Evolutionary conservation across 129 eudicot genomes (phyloP), one percentile per base, ranked within the genome.

Genomic region (Tanacetum coccineum): DNA sequence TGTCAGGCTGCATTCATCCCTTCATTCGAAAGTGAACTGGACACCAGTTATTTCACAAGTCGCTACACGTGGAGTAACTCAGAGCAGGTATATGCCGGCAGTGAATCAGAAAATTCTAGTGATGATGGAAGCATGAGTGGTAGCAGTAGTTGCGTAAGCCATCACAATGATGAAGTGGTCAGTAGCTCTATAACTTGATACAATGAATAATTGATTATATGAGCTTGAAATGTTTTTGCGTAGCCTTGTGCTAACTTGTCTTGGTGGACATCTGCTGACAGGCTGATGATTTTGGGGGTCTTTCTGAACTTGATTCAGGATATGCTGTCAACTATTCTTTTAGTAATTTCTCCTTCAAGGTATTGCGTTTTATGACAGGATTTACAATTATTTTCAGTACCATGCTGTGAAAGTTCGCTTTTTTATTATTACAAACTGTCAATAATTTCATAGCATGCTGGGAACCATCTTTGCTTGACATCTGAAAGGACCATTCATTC

Each of bases 331-430:
- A 93, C 80, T 88, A 93, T 68, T 86, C 98, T 62, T 93, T 93
- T 67, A 93, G 96, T 76, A 93, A 93, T 79, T 93, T 93, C 79
- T 93, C 98, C 8, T 93, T 93, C 62, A 93, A 93, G 99, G 99
- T 50, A 70, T 58, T 57, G 40, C 13, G 12, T 22, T 32, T 4
- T 56, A 26, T 21, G 20, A 10, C 13, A 5, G n/a, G 14, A 13
- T 13, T 20, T 2, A 9, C 13, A 45, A 10, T 66, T 22, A n/a
- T 50, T 13, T 32, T 10, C 14, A 2, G 10, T 13, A 65, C 47
- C 28, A 46, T n/a, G 13, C 42, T 36, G 42, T 36, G 42, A 36
- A 36, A 36, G 42, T 36, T 36, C 42, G 10, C 10, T 9, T 13
- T 49, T 49, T 49, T 14, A 13, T 48, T 13, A 48, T 49, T 49